Base-by-base conservation (phyloP, 805 yeast species). In the Candida cerambycidarum region DNA sequence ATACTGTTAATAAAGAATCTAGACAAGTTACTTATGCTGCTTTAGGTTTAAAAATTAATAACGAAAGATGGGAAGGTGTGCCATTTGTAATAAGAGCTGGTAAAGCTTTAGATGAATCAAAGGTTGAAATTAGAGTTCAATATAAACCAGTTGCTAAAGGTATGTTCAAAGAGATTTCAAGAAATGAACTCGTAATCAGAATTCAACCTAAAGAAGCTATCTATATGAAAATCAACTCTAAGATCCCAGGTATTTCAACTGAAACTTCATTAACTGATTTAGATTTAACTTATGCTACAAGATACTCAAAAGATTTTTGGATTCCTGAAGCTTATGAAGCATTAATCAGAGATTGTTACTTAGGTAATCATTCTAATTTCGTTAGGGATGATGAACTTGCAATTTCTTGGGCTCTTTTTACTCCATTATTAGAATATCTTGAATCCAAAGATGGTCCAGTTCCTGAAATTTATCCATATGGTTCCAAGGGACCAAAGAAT, bases 251-350 rank as follows among this genome's bases (percentile, higher is more conserved):
- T 51, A 75, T 90, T 46, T 77, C 92, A 39, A 85, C 85, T 54
- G 78, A 80, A 55, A 84, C 93, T 14, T 80, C 92, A 23, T 78
- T 87, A 46, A 88, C 96, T 19, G 97, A 92, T 61, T 79, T 93
- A 57, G 97, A 93, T 62, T 75, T 93, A 59, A 85, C 95, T 27
- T 93, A 93, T 65, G 69, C 83, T 42, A 73, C 75, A 39, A 81
- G 97, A 61, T 93, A 85, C 71, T 69, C 75, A 19, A 72, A 85
- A 50, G 85, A 88, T 60, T 85, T 88, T 69, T 85, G 93, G 83
- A 90, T 93, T 58, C 98, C 99, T 34, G 97, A 92, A 73, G 98
- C 98, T 32, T 93, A 93, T 66, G 99, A 93, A 73, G 85, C 97
- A 1, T 79, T 93, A 55, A 88, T 93, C 56, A 81, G 95, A 66